A percentile compares a stretch with the other conserved stretches of the same genome.
Conservation (phyloP, 305 asterid genomes). For the Fraxinus platypoda region DNA sequence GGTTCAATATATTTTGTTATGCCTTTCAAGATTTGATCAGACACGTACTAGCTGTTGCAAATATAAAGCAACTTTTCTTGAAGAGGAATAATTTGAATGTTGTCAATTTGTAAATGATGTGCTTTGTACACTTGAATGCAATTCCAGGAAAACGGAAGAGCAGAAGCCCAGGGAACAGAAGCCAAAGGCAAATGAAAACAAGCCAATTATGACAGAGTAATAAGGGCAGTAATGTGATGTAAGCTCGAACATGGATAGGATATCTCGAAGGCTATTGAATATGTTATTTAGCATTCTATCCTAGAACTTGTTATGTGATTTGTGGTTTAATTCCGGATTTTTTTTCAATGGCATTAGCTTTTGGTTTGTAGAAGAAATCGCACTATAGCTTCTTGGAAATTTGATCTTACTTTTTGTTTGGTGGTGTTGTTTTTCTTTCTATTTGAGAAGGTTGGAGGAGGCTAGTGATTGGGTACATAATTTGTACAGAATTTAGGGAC, state of each 20-base stretch:
- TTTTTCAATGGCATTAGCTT: neutral
- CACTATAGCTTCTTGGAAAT: neutral
- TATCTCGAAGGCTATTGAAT: conserved; percentile 7
- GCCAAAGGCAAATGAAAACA: conserved; percentile 90
- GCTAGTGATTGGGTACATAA: neutral
- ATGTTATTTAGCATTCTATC: neutral
- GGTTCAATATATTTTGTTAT: neutral
- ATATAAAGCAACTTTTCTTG: neutral
- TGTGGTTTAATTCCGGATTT: neutral
- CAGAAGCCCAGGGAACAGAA: conserved; percentile 91
- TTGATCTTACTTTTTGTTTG: neutral
- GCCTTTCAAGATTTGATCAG: neutral
- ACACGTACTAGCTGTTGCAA: neutral
- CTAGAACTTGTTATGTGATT: neutral
- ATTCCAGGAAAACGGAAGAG: conserved; percentile 81
- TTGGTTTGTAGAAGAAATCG: neutral
- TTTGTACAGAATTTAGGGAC: no score
- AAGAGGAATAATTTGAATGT: neutral
- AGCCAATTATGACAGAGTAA: conserved; percentile 89
- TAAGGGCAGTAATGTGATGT: neutral
- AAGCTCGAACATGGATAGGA: conserved; percentile 18
- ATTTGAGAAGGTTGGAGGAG: neutral
- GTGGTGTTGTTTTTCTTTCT: neutral
- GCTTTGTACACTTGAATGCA: conserved; percentile 1
- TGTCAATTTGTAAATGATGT: conserved; percentile 9